phyloP scores from a whole-genome alignment of 2,329 filamentous ascomycete genomes.

The Colletotrichum viniferum region DNA sequence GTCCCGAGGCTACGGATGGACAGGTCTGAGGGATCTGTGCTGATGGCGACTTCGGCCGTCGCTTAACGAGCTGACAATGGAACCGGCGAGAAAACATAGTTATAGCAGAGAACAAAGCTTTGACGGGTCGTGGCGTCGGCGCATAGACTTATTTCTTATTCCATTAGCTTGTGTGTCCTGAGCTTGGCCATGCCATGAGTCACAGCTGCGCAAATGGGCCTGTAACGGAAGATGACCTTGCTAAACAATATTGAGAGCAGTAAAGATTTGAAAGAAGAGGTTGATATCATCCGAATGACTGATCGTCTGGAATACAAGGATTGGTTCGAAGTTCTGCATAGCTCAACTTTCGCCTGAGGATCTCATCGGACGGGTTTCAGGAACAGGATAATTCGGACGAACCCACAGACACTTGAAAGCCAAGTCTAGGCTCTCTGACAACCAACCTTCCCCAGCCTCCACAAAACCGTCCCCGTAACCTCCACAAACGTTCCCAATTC shows the following conservation, averaged over 20 bases:
- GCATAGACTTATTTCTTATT: not conserved
- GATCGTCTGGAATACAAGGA: not conserved
- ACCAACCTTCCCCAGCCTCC: not conserved
- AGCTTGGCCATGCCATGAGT: not conserved
- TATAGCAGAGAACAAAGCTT: not conserved
- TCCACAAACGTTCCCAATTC: not conserved
- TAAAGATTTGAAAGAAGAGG: rapidly evolving
- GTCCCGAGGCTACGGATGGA: not conserved
- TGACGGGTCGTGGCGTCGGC: not conserved
- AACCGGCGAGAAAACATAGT: not conserved
- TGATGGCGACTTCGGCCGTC: not conserved
- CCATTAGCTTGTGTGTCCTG: not conserved
- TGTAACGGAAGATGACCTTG: not conserved
- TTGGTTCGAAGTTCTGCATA: not conserved
- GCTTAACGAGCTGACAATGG: not conserved
- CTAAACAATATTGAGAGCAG: not conserved
- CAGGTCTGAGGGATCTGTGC: not conserved
- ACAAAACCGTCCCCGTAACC: not conserved
- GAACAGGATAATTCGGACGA: not conserved
- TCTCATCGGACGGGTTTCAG: not conserved
- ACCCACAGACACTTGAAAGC: not conserved
- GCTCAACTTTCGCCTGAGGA: not conserved
- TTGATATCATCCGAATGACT: not conserved
- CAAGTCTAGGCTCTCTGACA: not conserved
- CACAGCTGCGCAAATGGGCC: not conserved